Conservation (phyloP, 2,329 filamentous ascomycete genomes). For the Cercospora sesami region DNA sequence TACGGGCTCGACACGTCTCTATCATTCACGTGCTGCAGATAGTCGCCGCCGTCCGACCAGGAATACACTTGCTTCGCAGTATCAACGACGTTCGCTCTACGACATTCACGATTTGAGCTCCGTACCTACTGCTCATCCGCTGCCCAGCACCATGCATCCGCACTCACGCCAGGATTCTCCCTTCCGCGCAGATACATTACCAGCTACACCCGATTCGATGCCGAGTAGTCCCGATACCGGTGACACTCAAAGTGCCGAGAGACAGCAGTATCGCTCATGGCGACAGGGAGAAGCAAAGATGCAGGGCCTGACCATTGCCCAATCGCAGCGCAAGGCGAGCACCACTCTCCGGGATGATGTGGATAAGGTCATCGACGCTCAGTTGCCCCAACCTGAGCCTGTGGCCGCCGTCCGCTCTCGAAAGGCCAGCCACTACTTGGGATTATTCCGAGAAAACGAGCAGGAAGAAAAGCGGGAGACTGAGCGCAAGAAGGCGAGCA, state of each 20-base stretch:
- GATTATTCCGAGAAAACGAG: slow-evolving; percentile 65
- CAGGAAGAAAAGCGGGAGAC: slow-evolving; percentile 54
- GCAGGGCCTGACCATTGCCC: slow-evolving; percentile 41
- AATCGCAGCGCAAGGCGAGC: slow-evolving; percentile 38
- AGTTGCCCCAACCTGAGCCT: slow-evolving; percentile 58
- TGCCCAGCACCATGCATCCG: slow-evolving; percentile 6
- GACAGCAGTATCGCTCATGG: slow-evolving; percentile 52
- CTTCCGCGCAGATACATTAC: slow-evolving; percentile 18
- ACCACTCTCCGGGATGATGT: slow-evolving; percentile 43
- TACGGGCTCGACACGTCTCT: slow-evolving; percentile 6
- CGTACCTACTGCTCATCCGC: slow-evolving; percentile 15
- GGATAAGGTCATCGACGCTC: slow-evolving; percentile 65
- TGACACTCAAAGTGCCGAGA: slow-evolving; percentile 42
- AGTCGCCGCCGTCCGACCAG: slow-evolving; percentile 12
- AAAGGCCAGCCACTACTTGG: slow-evolving; percentile 66
- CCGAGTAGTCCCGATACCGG: slow-evolving; percentile 17
- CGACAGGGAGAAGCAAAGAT: slow-evolving; percentile 50
- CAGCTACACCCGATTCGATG: slow-evolving; percentile 26
- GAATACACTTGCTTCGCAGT: slow-evolving; percentile 30
- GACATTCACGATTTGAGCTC: slow-evolving; percentile 33
- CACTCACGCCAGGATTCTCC: slow-evolving; percentile 23
- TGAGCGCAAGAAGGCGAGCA: slow-evolving; percentile 47
- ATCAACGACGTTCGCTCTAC: slow-evolving; percentile 37
- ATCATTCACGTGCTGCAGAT: slow-evolving; percentile 12
- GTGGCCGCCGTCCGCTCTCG: slow-evolving; percentile 59